Conservation (phyloP, 257 asterid species). For the Lantana camara region DNA sequence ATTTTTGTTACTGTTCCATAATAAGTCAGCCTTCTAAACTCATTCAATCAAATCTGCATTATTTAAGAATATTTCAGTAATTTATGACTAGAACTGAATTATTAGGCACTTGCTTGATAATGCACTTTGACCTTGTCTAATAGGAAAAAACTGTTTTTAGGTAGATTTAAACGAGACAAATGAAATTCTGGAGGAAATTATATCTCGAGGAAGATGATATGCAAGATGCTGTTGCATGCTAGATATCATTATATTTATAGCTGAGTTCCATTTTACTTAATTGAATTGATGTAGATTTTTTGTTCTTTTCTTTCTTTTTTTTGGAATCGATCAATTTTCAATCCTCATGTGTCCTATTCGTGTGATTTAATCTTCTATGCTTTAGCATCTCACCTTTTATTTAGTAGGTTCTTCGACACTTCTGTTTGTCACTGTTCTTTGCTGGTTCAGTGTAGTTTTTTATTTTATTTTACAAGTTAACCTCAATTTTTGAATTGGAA, state of each 20-base stretch:
- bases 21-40: slow-evolving; percentile 1
- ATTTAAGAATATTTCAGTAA: too few species aligned
- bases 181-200: neutral
- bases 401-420: neutral
- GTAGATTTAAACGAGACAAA: too few species aligned
- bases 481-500: slow-evolving; percentile 2
- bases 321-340: neutral
- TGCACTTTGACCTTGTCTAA: too few species aligned
- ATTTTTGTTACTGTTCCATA: slow-evolving; percentile 17
- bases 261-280: neutral
- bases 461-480: neutral
- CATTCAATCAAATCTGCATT: too few species aligned
- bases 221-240: too few species aligned
- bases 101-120: too few species aligned
- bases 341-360: neutral
- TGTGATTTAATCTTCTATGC: neutral
- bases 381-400: neutral
- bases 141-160: too few species aligned
- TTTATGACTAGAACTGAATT: too few species aligned
- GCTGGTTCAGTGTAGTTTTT: neutral
- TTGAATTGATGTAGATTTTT: neutral
- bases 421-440: neutral
- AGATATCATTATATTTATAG: neutral
- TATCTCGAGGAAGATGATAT: slow-evolving; percentile 5
- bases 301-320: too few species aligned